Evolutionary conservation across 164 flowering plant species (phyloP), one percentile per base, ranked within the genome.

Genomic region (Magnolia changhungtana): DNA sequence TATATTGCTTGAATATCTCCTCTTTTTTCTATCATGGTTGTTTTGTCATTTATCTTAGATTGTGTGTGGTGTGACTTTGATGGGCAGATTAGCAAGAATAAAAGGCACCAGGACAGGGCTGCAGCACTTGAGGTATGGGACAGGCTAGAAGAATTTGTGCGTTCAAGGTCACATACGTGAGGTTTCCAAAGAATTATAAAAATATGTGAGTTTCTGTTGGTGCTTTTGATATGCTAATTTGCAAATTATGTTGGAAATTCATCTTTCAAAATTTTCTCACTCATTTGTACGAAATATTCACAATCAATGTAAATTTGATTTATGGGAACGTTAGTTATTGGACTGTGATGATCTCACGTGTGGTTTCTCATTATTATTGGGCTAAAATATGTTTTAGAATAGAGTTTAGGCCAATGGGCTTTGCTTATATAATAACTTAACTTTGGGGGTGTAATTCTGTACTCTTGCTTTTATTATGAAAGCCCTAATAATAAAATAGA

Each of bases 61-160:
- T 4, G 50, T 65, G 19, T 74, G 76, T 59, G 10, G 65, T 20
- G 71, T 16, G 19, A 1, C 13, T 61, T 66, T 7, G 9, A 76
- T 73, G 24, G 79, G 83, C 90, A 96, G 99, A 90, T 96, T 58
- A 96, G 99, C 85, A 96, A 96, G 84, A 96, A 96, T 79, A 94
- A 93, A 84, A 81, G 98, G 72, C 98, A 96, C 80, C 98, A 94
- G 77, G 98, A 96, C 80, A 87, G 97, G 81, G 97, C 99, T 83
- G 99, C 99, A 23, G 99, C 98, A 3, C 87, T 96, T 72, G 99
- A 96, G 86, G 98, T 96, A 52, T 96, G 99, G 99, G 98, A 92
- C 51, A 88, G 87, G 73, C 85, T 96, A 65, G 99, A 96, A 85
- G 97, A 90, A 80, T 94, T 96, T 77, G 87, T 92, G 77, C 90